A percentile compares a stretch with the other conserved stretches of the same genome.
Conservation (phyloP, 176 grass and related monocot genomes). For the Panicum miliaceum region DNA sequence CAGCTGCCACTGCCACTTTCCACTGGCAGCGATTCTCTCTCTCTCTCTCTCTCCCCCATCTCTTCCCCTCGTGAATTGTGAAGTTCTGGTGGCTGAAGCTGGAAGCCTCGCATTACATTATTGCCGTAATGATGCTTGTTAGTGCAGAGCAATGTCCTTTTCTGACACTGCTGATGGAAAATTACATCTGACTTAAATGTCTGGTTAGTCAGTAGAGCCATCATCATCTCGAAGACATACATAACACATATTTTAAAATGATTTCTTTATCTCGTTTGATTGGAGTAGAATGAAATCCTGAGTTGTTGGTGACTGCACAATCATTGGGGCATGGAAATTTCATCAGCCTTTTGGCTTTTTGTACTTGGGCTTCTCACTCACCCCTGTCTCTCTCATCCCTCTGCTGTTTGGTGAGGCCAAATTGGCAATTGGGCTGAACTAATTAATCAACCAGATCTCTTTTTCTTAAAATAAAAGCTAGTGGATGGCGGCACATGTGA, state of each 20-base stretch:
- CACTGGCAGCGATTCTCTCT: constrained; percentile 32
- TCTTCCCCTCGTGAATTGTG: neutral
- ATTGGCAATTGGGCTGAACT: constrained; percentile 31
- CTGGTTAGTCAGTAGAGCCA: neutral
- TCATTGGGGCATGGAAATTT: constrained; percentile 56
- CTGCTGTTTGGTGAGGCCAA: constrained; percentile 29
- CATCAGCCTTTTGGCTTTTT: constrained; percentile 33
- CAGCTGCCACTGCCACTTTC: constrained; percentile 44
- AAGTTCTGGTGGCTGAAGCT: constrained; percentile 11
- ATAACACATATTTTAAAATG: neutral
- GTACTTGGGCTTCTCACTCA: constrained; percentile 28
- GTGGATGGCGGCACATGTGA: constrained; percentile 45
- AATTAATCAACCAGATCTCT: constrained; percentile 23
- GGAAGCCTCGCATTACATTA: constrained; percentile 18
- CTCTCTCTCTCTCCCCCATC: neutral
- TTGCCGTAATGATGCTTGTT: constrained; percentile 21
- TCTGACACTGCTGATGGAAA: constrained; percentile 20
- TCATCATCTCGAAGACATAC: constrained; percentile 9
- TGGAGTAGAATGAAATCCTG: constrained; percentile 36
- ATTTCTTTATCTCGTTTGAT: constrained; percentile 18
- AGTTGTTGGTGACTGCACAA: constrained; percentile 39
- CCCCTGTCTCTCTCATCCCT: neutral
- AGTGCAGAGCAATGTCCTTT: constrained; percentile 42
- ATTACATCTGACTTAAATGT: constrained; percentile 41
- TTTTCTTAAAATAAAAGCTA: constrained; percentile 45